Conservation (phyloP, 164 flowering plant genomes). For the Vitis riparia region DNA sequence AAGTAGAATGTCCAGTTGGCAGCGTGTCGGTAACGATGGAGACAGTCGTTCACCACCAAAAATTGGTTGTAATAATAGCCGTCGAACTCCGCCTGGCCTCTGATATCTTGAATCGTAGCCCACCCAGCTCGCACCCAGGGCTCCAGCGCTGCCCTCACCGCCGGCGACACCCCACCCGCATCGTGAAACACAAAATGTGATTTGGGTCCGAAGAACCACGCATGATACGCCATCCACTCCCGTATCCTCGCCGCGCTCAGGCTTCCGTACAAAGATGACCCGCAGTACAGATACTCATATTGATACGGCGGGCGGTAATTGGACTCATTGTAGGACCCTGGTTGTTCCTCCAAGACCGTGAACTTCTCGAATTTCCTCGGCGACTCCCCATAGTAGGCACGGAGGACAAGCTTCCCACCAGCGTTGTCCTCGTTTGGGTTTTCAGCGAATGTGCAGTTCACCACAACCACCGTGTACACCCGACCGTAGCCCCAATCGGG, state of each 20-base stretch:
- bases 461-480: slow-evolving; percentile 67
- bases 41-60: slow-evolving; percentile 63
- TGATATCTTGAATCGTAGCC: slow-evolving; percentile 56
- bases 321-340: slow-evolving; percentile 44
- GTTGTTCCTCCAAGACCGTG: slow-evolving; percentile 45
- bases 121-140: slow-evolving; percentile 65
- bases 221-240: slow-evolving; percentile 81
- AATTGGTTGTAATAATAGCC: slow-evolving; percentile 71
- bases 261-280: slow-evolving; percentile 63
- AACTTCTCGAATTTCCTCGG: slow-evolving; percentile 43
- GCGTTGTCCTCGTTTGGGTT: slow-evolving; percentile 47
- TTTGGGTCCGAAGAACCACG: slow-evolving; percentile 54
- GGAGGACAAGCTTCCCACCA: slow-evolving; percentile 54
- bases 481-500: slow-evolving; percentile 86
- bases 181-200: slow-evolving; percentile 76
- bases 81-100: slow-evolving; percentile 52
- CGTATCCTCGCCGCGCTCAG: slow-evolving; percentile 49
- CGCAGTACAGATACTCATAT: slow-evolving; percentile 69
- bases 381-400: slow-evolving; percentile 49
- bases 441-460: slow-evolving; percentile 55
- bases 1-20: slow-evolving; percentile 75
- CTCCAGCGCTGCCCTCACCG: slow-evolving; percentile 49
- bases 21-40: slow-evolving; percentile 46
- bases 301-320: slow-evolving; percentile 42
- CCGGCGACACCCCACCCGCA: slow-evolving; percentile 56